Evolutionary conservation across 2,329 filamentous ascomycete species (phyloP).

Genomic region (Botrytis porri): DNA sequence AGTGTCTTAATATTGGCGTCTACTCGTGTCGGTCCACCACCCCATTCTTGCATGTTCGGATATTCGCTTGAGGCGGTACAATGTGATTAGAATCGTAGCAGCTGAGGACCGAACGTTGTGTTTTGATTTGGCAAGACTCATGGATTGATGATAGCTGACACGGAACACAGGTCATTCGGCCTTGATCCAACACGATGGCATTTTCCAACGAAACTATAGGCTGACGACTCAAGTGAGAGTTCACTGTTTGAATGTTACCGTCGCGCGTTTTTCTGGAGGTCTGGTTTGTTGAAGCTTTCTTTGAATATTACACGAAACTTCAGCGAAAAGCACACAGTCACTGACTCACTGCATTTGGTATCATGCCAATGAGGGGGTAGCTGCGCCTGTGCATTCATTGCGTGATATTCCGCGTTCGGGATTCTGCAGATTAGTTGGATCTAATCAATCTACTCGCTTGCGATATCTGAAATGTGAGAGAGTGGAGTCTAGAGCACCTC

Average conservation of each 20-base stretch:
- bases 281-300: background rate
- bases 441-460: constrained; percentile 5
- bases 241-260: background rate
- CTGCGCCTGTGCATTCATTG: background rate
- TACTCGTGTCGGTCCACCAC: background rate
- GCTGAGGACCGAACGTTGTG: background rate
- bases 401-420: constrained; percentile 1
- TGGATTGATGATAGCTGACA: background rate
- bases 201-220: constrained; percentile 7
- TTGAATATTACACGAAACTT: background rate
- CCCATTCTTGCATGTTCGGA: background rate
- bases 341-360: background rate
- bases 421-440: background rate
- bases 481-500: background rate
- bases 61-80: constrained; percentile 1
- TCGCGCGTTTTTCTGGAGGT: background rate
- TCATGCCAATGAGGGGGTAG: background rate
- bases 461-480: background rate
- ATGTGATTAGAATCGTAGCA: background rate
- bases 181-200: background rate
- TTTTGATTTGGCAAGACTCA: constrained; percentile 8
- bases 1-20: background rate
- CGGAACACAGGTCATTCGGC: constrained; percentile 6
- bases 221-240: constrained; percentile 4
- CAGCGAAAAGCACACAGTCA: background rate